Conservation (phyloP, 352 stramenopile species). For the Pythium rhizo-oryzae region DNA sequence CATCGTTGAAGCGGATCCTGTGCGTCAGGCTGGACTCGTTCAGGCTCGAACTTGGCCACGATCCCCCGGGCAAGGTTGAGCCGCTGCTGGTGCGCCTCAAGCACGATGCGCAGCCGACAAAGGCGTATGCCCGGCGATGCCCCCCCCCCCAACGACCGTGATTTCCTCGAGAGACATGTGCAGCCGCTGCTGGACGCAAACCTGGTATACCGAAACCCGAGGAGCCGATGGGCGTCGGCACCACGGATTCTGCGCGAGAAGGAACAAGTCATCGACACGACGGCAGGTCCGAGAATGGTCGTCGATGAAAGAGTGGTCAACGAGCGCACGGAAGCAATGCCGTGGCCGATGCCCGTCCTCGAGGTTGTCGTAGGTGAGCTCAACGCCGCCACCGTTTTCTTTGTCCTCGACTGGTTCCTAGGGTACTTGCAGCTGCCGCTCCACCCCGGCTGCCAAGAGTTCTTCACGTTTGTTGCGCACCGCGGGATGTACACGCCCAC, state of each 20-base stretch:
- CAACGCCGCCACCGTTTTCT: background rate
- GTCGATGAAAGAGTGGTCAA: background rate
- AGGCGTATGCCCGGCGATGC: background rate
- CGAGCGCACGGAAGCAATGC: background rate
- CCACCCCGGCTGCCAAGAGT: background rate
- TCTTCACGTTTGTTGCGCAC: background rate
- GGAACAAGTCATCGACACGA: background rate
- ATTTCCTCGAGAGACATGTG: background rate
- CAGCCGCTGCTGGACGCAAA: background rate
- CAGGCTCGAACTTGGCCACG: background rate
- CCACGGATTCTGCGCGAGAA: background rate
- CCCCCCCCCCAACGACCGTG: background rate
- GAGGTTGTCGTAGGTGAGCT: background rate
- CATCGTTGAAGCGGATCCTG: background rate
- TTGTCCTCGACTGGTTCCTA: background rate
- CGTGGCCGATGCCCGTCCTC: background rate
- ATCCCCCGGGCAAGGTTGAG: background rate
- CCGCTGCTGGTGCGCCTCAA: background rate
- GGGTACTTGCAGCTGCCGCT: background rate
- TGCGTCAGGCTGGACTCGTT: background rate
- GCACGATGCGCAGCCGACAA: background rate
- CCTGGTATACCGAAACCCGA: background rate
- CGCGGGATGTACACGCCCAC: constrained; percentile 4
- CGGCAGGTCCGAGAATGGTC: background rate
- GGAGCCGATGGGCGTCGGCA: background rate